Evolutionary conservation across 1,284 basidiomycete species (phyloP).

Genomic region (Trametes versicolor): DNA sequence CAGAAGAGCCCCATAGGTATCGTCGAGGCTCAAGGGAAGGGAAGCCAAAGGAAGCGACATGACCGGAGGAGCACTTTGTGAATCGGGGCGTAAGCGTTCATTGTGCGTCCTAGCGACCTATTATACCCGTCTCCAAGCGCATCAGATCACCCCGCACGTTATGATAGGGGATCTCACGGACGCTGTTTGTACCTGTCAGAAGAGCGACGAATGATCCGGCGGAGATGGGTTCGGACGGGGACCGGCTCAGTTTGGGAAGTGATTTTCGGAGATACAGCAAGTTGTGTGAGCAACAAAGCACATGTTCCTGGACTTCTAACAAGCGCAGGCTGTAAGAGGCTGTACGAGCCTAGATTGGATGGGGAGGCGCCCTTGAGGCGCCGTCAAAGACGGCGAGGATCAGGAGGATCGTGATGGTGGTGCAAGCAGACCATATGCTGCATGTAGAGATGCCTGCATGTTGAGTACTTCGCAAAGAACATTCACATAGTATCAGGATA

Average conservation of each 20-base stretch:
- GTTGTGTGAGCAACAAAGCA: not conserved
- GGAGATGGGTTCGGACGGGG: not conserved
- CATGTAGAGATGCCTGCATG: not conserved
- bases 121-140: not conserved
- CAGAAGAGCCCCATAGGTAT: conserved; percentile 10
- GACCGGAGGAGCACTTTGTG: not conserved
- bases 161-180: not conserved
- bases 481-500: too few relatives aligned
- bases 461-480: not conserved
- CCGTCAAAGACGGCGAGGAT: not conserved
- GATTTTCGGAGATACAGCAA: not conserved
- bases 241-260: not conserved
- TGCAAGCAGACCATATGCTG: not conserved
- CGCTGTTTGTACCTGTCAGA: not conserved
- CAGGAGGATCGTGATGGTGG: not conserved
- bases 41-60: not conserved
- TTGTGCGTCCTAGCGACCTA: not conserved
- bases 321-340: not conserved
- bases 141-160: not conserved
- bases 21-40: conserved; percentile 1
- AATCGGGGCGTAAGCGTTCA: not conserved
- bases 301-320: not conserved
- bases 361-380: not conserved
- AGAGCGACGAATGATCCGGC: not conserved
- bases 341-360: not conserved